phyloP scores from a whole-genome alignment of 2,329 filamentous ascomycete genomes.

The Penicillium sp. region DNA sequence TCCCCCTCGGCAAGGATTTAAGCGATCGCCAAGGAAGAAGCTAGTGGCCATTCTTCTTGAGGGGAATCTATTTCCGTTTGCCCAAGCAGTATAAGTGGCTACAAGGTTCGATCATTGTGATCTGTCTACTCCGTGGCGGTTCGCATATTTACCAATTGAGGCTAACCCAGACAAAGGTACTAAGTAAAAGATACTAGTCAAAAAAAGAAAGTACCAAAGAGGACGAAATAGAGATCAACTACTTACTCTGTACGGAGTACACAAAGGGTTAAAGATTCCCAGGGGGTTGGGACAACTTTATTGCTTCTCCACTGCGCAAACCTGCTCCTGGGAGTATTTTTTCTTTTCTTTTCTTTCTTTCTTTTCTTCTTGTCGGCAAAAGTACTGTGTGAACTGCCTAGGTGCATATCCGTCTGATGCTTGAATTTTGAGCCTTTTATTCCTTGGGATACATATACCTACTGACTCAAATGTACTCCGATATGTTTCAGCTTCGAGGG shows the following conservation, averaged over 20 bases:
- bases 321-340: neutral
- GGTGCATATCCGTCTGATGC: neutral
- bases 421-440: neutral
- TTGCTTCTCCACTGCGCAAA: neutral
- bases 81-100: neutral
- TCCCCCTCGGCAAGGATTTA: no score
- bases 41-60: neutral
- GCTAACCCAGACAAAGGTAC: neutral
- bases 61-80: neutral
- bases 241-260: no score
- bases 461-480: no score
- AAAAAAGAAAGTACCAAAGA: neutral
- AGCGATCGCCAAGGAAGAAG: no score
- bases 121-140: neutral
- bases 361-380: neutral
- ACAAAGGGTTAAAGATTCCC: neutral
- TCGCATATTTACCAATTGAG: neutral
- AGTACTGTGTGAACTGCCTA: neutral
- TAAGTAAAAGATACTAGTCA: neutral
- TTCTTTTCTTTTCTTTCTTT: neutral
- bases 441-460: no score
- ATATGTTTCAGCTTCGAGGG: no score
- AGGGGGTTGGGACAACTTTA: slow-evolving; percentile 4
- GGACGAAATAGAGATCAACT: neutral
- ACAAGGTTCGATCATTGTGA: neutral